phyloP scores from a whole-genome alignment of 2,329 filamentous ascomycete species.

The Fusarium napiforme region DNA sequence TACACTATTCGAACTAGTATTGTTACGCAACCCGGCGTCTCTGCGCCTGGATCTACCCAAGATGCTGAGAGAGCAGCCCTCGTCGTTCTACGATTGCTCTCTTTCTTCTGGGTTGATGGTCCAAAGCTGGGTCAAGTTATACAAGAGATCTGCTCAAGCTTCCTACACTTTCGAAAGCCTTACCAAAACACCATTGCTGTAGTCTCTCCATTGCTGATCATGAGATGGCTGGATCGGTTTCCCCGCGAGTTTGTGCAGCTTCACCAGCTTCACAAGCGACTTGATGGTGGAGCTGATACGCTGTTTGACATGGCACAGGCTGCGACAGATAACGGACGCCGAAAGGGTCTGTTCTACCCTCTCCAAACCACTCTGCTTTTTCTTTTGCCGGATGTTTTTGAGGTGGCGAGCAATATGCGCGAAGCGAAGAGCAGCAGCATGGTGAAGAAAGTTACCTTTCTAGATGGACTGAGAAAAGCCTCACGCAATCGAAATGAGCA shows the following conservation, averaged over 20 bases:
- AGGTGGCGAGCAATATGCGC: slow-evolving; percentile 74
- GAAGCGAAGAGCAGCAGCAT: slow-evolving; percentile 71
- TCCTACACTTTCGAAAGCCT: slow-evolving; percentile 71
- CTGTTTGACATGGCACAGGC: slow-evolving; percentile 76
- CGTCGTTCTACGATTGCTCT: slow-evolving; percentile 67
- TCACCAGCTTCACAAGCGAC: slow-evolving; percentile 68
- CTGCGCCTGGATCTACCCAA: slow-evolving; percentile 50
- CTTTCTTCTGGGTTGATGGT: slow-evolving; percentile 73
- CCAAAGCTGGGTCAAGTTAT: slow-evolving; percentile 70
- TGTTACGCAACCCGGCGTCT: slow-evolving; percentile 52
- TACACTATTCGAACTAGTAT: slow-evolving; percentile 61
- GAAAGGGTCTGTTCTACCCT: slow-evolving; percentile 67
- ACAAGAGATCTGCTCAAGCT: slow-evolving; percentile 74
- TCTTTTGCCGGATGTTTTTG: slow-evolving; percentile 74
- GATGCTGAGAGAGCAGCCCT: slow-evolving; percentile 66
- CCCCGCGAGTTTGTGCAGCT: slow-evolving; percentile 73
- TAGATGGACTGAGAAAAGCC: slow-evolving; percentile 71
- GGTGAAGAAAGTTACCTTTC: slow-evolving; percentile 72
- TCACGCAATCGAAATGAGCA: slow-evolving; percentile 73
- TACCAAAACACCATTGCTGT: slow-evolving; percentile 73
- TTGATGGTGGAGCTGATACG: slow-evolving; percentile 74
- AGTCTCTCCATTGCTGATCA: slow-evolving; percentile 70
- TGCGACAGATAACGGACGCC: slow-evolving; percentile 66
- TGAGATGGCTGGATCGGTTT: slow-evolving; percentile 72
- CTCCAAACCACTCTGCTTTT: slow-evolving; percentile 72